These are phyloP conservation scores for Xylaria bambusicola DNA, from an alignment of 495 filamentous ascomycete genomes.

Conservation along the genomic window DNA sequence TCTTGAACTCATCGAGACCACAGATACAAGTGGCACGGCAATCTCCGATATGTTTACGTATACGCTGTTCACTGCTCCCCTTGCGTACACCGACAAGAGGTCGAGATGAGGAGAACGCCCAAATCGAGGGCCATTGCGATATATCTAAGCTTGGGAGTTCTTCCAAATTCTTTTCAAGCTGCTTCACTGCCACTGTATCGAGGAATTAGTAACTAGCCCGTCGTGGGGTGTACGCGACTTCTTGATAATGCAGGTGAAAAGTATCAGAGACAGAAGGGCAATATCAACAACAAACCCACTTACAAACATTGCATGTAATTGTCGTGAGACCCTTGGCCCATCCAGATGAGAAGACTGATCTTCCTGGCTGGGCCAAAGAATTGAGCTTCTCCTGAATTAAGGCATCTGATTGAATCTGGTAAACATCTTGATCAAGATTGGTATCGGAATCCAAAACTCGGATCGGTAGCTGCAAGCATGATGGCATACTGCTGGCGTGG, in stretches of 20 bases:
- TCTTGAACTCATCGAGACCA: constrained; percentile 25
- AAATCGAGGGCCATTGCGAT: constrained; percentile 32
- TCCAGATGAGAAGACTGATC: constrained; percentile 35
- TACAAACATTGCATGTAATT: constrained; percentile 32
- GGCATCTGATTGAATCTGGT: constrained; percentile 13
- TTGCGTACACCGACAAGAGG: constrained; percentile 33
- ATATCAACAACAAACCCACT: background rate
- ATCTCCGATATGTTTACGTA: constrained; percentile 31
- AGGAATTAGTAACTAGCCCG: background rate
- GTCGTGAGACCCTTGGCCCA: constrained; percentile 34
- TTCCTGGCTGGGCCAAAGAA: constrained; percentile 25
- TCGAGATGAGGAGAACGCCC: constrained; percentile 32
- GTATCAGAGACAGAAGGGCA: background rate
- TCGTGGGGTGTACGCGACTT: no score
- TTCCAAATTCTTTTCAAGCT: constrained; percentile 33
- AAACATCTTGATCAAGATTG: constrained; percentile 18
- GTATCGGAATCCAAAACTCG: constrained; percentile 19
- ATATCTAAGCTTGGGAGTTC: constrained; percentile 19
- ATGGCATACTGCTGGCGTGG: constrained; percentile 29
- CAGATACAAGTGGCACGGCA: constrained; percentile 27
- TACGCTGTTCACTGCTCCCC: constrained; percentile 19
- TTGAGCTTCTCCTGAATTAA: constrained; percentile 21
- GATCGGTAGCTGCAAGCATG: constrained; percentile 32
- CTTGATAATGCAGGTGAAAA: background rate
- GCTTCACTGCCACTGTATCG: constrained; percentile 25